phyloP scores from a whole-genome alignment of 192 early-diverging fungal genomes.

The Coemansia asiatica region DNA sequence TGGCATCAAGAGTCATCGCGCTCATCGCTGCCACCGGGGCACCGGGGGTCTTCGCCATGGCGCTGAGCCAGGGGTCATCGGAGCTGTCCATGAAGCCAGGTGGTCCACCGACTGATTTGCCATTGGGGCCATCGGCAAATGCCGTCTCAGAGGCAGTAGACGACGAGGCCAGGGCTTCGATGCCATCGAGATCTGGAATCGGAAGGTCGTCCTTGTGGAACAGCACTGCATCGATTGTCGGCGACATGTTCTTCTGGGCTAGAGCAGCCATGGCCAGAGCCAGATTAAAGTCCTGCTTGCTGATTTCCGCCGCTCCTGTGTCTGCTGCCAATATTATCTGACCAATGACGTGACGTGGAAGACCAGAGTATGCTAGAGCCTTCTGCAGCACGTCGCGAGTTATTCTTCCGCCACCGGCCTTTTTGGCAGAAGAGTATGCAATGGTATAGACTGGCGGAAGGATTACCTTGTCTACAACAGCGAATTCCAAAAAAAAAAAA shows the following conservation, averaged over 20 bases:
- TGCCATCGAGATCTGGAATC: conserved; percentile 58
- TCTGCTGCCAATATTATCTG: conserved; percentile 45
- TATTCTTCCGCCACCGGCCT: conserved; percentile 41
- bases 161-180: conserved; percentile 54
- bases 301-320: conserved; percentile 23
- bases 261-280: conserved; percentile 69
- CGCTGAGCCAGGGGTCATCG: conserved; percentile 62
- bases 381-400: conserved; percentile 45
- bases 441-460: conserved; percentile 48
- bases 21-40: conserved; percentile 24
- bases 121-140: conserved; percentile 8
- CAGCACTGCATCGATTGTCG: conserved; percentile 67
- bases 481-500: not conserved
- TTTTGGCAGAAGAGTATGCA: conserved; percentile 38
- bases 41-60: conserved; percentile 15
- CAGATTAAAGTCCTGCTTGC: conserved; percentile 68
- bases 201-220: conserved; percentile 68
- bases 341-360: conserved; percentile 42
- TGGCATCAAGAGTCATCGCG: conserved; percentile 18
- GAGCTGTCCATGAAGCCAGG: conserved; percentile 38
- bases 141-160: not conserved
- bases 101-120: not conserved
- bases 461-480: conserved; percentile 40
- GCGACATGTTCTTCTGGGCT: conserved; percentile 79
- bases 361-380: conserved; percentile 27